These are phyloP conservation scores for Apiotrichum mycotoxinovorans DNA, from an alignment of 1,284 basidiomycete genomes.

Conservation along the genomic window DNA sequence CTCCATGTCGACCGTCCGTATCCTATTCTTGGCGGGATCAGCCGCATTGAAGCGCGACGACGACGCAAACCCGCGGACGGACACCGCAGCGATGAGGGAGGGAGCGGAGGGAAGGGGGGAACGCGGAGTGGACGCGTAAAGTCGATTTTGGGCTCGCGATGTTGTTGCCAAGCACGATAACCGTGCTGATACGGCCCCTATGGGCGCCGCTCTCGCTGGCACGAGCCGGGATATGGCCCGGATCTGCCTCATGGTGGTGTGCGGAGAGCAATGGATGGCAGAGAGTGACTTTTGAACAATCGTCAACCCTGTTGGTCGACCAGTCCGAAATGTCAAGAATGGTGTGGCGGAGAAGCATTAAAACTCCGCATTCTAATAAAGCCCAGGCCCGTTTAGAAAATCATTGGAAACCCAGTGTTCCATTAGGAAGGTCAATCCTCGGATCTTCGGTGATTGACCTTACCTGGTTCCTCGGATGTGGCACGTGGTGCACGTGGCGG, in stretches of 20 bases:
- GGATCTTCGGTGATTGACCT: too few species aligned
- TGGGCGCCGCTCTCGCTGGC: not conserved
- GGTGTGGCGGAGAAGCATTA: not conserved
- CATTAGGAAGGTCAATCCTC: too few species aligned
- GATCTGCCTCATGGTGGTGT: conserved; percentile 3
- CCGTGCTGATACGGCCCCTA: not conserved
- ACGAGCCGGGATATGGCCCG: conserved; percentile 2
- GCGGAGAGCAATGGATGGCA: not conserved
- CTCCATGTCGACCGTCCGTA: conserved; percentile 57
- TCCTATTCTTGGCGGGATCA: conserved; percentile 13
- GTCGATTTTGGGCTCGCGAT: not conserved
- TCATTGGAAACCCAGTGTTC: too few species aligned
- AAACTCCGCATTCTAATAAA: too few species aligned
- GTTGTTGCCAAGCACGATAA: not conserved
- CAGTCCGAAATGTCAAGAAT: not conserved
- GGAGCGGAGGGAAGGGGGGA: not conserved
- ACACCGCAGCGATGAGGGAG: not conserved
- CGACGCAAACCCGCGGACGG: conserved; percentile 6
- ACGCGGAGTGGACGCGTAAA: too few species aligned
- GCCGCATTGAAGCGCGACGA: conserved; percentile 2
- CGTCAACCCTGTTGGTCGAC: not conserved
- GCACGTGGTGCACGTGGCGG: too few species aligned
- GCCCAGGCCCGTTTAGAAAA: too few species aligned
- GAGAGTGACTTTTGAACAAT: not conserved
- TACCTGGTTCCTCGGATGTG: too few species aligned